Percentiles rank a stretch among this genome's conserved stretches.
Evolutionary conservation across 495 filamentous ascomycete species (phyloP).

Genomic region (Tuber umbilicatum): DNA sequence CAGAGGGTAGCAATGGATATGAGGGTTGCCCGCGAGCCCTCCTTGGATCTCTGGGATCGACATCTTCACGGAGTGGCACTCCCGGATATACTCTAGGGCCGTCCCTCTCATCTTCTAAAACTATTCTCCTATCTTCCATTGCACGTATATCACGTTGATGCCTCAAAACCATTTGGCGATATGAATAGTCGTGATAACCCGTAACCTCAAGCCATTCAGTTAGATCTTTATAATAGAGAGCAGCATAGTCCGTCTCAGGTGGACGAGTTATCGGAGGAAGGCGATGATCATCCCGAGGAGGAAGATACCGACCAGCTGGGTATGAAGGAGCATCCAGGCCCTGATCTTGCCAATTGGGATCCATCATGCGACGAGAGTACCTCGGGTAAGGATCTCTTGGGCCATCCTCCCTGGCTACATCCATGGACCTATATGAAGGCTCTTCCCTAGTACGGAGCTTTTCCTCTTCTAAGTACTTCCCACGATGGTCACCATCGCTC

Average conservation of each 20-base stretch:
- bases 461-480: slow-evolving; percentile 35
- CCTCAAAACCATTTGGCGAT: slow-evolving; percentile 48
- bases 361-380: slow-evolving; percentile 26
- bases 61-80: slow-evolving; percentile 28
- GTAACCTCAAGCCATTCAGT: slow-evolving; percentile 58
- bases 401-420: slow-evolving; percentile 30
- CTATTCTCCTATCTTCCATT: slow-evolving; percentile 44
- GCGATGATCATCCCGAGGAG: slow-evolving; percentile 38
- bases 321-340: slow-evolving; percentile 27
- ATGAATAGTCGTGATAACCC: slow-evolving; percentile 51
- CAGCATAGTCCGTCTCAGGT: slow-evolving; percentile 40
- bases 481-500: slow-evolving; percentile 29
- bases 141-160: slow-evolving; percentile 46
- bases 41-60: slow-evolving; percentile 19
- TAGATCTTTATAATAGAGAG: slow-evolving; percentile 48
- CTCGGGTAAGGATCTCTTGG: slow-evolving; percentile 36
- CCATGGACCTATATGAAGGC: slow-evolving; percentile 28
- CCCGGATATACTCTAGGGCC: slow-evolving; percentile 25
- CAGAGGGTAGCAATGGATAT: slow-evolving; percentile 38
- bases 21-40: slow-evolving; percentile 32
- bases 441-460: slow-evolving; percentile 31
- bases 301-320: slow-evolving; percentile 30
- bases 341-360: slow-evolving; percentile 19
- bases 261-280: slow-evolving; percentile 31
- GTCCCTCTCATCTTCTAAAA: slow-evolving; percentile 30